Evolutionary conservation across 1,284 basidiomycete genomes (phyloP).

Genomic region (Porogramme epimiltina): DNA sequence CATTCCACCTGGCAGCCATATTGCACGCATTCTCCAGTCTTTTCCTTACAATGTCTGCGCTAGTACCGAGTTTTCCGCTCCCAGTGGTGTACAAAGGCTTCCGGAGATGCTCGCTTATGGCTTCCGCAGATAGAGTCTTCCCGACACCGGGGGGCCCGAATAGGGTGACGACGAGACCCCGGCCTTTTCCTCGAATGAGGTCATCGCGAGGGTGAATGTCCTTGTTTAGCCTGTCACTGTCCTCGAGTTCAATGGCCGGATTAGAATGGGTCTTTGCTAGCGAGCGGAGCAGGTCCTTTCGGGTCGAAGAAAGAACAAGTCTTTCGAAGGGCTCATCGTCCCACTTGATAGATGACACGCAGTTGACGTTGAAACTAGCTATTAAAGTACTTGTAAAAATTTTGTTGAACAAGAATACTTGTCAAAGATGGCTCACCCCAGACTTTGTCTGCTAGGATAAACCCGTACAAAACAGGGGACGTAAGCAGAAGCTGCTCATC

Average conservation of each 20-base stretch:
- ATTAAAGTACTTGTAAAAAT: background rate
- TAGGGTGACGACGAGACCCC: constrained; percentile 58
- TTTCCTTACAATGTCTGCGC: constrained; percentile 30
- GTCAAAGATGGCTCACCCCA: constrained; percentile 46
- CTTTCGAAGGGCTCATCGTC: constrained; percentile 57
- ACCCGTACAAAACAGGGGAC: constrained; percentile 56
- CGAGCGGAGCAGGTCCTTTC: constrained; percentile 54
- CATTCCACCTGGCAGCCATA: constrained; percentile 60
- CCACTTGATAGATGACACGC: constrained; percentile 52
- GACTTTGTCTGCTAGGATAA: constrained; percentile 55
- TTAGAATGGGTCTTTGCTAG: constrained; percentile 62
- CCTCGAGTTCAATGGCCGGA: too few relatives aligned
- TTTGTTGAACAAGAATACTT: background rate
- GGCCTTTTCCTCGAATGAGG: constrained; percentile 62
- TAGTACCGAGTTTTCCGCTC: constrained; percentile 57
- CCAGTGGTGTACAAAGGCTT: constrained; percentile 60
- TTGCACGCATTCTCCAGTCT: constrained; percentile 20
- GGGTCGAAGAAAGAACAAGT: constrained; percentile 51
- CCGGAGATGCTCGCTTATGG: constrained; percentile 58
- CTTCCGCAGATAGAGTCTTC: constrained; percentile 52
- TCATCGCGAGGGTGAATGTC: constrained; percentile 44
- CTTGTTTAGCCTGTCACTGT: too few relatives aligned
- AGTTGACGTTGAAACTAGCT: constrained; percentile 58
- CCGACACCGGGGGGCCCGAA: constrained; percentile 65
- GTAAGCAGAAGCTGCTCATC: constrained; percentile 51